A percentile compares a stretch with the other conserved stretches of the same genome.
phyloP scores from a whole-genome alignment of 225 moss, liverwort and hornwort species.

The Pseudisothecium myosuroides region DNA sequence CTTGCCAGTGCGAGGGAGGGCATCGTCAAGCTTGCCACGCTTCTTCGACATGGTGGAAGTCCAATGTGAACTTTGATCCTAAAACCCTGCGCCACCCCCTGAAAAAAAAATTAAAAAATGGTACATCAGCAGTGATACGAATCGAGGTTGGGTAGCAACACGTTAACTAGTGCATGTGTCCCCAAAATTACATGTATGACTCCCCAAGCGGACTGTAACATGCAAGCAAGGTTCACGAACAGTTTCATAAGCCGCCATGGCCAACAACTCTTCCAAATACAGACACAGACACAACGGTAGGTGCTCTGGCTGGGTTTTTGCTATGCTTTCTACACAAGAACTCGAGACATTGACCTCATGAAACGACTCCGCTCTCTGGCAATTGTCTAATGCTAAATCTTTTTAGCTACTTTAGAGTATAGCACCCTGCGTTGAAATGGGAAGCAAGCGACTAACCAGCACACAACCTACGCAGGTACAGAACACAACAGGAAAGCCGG shows the following conservation, averaged over 20 bases:
- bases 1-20: background rate
- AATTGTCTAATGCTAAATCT: no score
- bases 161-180: background rate
- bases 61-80: background rate
- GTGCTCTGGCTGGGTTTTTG: background rate
- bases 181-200: no score
- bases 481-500: background rate
- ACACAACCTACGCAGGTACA: background rate
- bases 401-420: background rate
- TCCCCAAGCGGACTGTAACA: background rate
- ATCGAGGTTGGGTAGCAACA: background rate
- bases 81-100: background rate
- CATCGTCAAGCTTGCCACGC: background rate
- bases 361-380: background rate
- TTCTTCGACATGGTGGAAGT: conserved; percentile 1
- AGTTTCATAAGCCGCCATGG: background rate
- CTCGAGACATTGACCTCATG: background rate
- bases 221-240: background rate
- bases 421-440: background rate
- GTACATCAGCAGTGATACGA: background rate
- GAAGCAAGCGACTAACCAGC: background rate
- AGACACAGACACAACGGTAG: no score
- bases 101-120: background rate
- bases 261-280: background rate
- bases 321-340: background rate